Evolutionary conservation across 2,329 filamentous ascomycete genomes (phyloP).

Genomic region (Rutstroemia sp.): DNA sequence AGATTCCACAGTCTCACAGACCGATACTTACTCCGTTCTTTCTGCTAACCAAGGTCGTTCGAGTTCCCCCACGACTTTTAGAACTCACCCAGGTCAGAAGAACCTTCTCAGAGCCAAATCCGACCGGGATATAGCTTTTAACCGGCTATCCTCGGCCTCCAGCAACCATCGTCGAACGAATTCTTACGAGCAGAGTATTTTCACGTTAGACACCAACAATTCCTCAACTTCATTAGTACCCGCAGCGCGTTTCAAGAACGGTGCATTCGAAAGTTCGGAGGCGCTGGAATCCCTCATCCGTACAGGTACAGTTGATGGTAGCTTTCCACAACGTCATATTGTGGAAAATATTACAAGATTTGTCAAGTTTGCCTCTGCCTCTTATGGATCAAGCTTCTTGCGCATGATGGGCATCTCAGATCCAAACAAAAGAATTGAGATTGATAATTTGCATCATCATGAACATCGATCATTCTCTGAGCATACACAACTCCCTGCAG

Average conservation of each 20-base stretch:
- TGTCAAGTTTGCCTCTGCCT: conserved; percentile 59
- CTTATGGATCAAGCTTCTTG: conserved; percentile 57
- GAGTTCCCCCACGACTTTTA: conserved; percentile 35
- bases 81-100: conserved; percentile 28
- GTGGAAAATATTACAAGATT: conserved; percentile 56
- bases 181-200: conserved; percentile 42
- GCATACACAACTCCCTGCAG: conserved; percentile 50
- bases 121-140: conserved; percentile 29
- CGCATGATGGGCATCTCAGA: conserved; percentile 55
- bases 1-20: conserved; percentile 48
- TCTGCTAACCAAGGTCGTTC: conserved; percentile 36
- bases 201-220: conserved; percentile 47
- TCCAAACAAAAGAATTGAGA: conserved; percentile 34
- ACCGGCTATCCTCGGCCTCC: conserved; percentile 15
- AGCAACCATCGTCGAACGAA: conserved; percentile 28
- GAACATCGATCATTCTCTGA: conserved; percentile 57
- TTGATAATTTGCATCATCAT: conserved; percentile 36
- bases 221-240: conserved; percentile 26
- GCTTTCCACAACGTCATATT: conserved; percentile 53
- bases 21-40: conserved; percentile 47
- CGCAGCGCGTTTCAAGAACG: conserved; percentile 26
- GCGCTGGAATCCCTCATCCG: conserved; percentile 24
- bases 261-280: conserved; percentile 23
- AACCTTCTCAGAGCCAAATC: conserved; percentile 29
- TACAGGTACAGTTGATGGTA: conserved; percentile 48